phyloP scores from a whole-genome alignment of 164 flowering plant genomes.

The Tinospora cordifolia region DNA sequence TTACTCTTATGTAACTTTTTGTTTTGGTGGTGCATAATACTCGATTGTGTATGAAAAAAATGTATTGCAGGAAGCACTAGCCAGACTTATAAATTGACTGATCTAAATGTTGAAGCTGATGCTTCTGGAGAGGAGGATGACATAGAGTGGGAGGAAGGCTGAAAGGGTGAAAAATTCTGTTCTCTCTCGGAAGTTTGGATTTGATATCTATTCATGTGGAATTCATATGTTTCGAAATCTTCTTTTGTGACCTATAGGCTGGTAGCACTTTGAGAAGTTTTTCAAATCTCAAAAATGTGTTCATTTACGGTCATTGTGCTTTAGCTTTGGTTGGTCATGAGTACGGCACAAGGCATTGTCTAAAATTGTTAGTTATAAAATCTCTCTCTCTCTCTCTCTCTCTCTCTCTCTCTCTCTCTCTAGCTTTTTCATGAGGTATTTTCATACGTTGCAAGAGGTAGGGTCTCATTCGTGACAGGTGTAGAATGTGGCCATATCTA shows the following conservation, averaged over 20 bases:
- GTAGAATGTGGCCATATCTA: too few species aligned
- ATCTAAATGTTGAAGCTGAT: conserved; percentile 27
- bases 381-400: too few species aligned
- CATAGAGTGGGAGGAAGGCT: conserved; percentile 37
- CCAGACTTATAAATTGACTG: conserved; percentile 17
- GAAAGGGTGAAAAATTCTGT: background rate
- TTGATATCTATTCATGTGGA: background rate
- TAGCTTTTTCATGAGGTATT: too few species aligned
- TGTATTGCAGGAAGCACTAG: conserved; percentile 17
- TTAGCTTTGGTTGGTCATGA: too few species aligned
- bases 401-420: too few species aligned
- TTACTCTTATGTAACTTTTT: background rate
- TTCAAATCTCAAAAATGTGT: background rate
- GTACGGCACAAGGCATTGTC: too few species aligned
- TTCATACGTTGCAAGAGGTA: too few species aligned
- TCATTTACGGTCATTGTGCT: too few species aligned
- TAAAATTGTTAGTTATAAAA: too few species aligned
- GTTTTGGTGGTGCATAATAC: background rate
- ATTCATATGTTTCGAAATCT: background rate
- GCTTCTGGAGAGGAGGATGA: conserved; percentile 36
- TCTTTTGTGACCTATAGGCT: background rate
- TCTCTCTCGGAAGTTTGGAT: background rate
- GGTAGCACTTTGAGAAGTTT: background rate
- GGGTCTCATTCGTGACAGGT: too few species aligned
- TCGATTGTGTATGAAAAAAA: background rate